Percentiles rank a stretch among this genome's conserved stretches.
Evolutionary conservation across 2,329 filamentous ascomycete genomes (phyloP).

Genomic region (Zymoseptoria pseudotritici): DNA sequence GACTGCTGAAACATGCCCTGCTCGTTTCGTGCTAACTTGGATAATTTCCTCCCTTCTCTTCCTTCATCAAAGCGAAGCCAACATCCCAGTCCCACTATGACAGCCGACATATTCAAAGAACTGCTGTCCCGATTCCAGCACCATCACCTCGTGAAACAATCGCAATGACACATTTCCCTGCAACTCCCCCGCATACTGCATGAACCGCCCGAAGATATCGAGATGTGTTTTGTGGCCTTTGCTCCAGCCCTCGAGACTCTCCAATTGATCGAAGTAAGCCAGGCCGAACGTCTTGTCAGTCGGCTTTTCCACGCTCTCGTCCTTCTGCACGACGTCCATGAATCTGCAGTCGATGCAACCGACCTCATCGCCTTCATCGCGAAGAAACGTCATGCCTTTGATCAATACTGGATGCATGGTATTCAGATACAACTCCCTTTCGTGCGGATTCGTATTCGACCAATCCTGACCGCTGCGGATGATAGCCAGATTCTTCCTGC

Average conservation of each 20-base stretch:
- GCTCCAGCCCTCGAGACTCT: constrained; percentile 18
- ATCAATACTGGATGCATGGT: constrained; percentile 41
- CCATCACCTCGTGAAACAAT: constrained; percentile 21
- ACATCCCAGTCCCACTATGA: constrained; percentile 17
- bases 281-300: constrained; percentile 21
- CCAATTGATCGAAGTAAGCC: constrained; percentile 20
- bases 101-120: constrained; percentile 20
- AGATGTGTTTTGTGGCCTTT: constrained; percentile 21
- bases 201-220: constrained; percentile 19
- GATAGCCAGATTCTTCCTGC: constrained; percentile 36
- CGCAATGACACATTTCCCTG: constrained; percentile 16
- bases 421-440: constrained; percentile 38
- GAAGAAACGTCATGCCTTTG: constrained; percentile 40
- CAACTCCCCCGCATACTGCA: constrained; percentile 19
- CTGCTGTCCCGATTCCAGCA: constrained; percentile 17
- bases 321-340: constrained; percentile 32
- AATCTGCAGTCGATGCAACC: constrained; percentile 40
- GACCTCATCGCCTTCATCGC: constrained; percentile 37
- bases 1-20: not conserved
- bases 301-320: not conserved
- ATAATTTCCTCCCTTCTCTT: not conserved
- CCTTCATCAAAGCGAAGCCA: constrained; percentile 7
- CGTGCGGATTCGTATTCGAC: constrained; percentile 34
- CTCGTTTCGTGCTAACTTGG: not conserved
- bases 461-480: constrained; percentile 44